Conservation (phyloP, 345 rosid genomes). For the Lagerstroemia speciosa region DNA sequence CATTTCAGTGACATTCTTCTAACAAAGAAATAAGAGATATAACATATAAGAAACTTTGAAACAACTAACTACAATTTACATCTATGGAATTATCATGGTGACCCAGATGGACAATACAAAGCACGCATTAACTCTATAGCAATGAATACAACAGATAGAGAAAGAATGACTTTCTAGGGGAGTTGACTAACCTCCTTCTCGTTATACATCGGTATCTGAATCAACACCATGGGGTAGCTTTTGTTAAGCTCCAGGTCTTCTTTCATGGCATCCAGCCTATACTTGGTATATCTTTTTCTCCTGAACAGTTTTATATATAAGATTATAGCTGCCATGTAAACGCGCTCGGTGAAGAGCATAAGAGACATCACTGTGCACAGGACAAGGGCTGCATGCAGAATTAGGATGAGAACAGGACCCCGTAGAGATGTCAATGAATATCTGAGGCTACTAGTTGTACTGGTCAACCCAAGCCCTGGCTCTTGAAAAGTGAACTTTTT, state of each 20-base stretch:
- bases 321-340: constrained; percentile 42
- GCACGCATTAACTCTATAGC: neutral
- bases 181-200: constrained; percentile 32
- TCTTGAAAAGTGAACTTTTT: constrained; percentile 6
- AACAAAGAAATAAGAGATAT: neutral
- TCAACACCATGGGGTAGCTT: constrained; percentile 36
- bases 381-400: constrained; percentile 27
- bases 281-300: constrained; percentile 29
- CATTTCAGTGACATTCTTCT: neutral
- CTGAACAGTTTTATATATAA: constrained; percentile 29
- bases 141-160: neutral
- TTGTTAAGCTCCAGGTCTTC: constrained; percentile 32
- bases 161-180: neutral
- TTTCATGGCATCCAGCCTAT: constrained; percentile 35
- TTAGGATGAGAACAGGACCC: constrained; percentile 22
- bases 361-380: constrained; percentile 38
- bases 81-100: neutral
- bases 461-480: constrained; percentile 10
- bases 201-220: constrained; percentile 52
- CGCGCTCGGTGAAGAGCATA: constrained; percentile 37
- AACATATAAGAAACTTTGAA: neutral
- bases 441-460: constrained; percentile 11
- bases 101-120: neutral
- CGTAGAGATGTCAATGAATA: constrained; percentile 13
- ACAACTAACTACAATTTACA: no score